phyloP scores from a whole-genome alignment of 2,329 filamentous ascomycete genomes.

The Septoria petroselini region DNA sequence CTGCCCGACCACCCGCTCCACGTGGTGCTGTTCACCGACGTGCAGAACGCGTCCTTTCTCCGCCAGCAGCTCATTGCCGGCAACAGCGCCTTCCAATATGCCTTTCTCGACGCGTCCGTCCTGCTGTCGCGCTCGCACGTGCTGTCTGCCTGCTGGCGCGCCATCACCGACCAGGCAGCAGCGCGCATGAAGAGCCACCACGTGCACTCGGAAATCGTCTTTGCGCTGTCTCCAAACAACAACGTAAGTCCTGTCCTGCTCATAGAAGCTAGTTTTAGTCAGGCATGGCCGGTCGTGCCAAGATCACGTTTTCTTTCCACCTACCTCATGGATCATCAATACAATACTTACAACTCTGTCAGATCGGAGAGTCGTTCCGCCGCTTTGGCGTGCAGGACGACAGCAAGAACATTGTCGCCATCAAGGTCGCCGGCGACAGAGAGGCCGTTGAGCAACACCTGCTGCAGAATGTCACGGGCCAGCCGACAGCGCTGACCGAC shows the following conservation, averaged over 20 bases:
- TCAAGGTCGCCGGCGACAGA: slow-evolving; percentile 65
- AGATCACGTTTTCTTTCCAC: no score
- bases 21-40: slow-evolving; percentile 69
- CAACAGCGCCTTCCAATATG: slow-evolving; percentile 86
- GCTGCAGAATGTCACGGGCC: slow-evolving; percentile 59
- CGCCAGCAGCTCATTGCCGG: slow-evolving; percentile 80
- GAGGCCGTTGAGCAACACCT: slow-evolving; percentile 58
- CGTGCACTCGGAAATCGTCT: slow-evolving; percentile 84
- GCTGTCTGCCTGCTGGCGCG: slow-evolving; percentile 71
- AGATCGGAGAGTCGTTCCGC: slow-evolving; percentile 91
- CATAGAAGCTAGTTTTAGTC: no score
- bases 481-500: slow-evolving; percentile 59
- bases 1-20: slow-evolving; percentile 68
- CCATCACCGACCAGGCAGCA: slow-evolving; percentile 64
- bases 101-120: slow-evolving; percentile 81
- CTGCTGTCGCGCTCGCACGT: slow-evolving; percentile 70
- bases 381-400: slow-evolving; percentile 75
- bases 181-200: slow-evolving; percentile 72
- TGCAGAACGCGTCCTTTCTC: slow-evolving; percentile 74
- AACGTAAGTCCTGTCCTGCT: slow-evolving; percentile 57
- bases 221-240: slow-evolving; percentile 73
- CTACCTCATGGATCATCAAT: no score
- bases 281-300: no score
- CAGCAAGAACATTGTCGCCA: slow-evolving; percentile 69
- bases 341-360: slow-evolving; percentile 16